A percentile compares a stretch with the other conserved stretches of the same genome.
These are phyloP conservation scores for Cytospora chrysosperma DNA, from an alignment of 2,329 filamentous ascomycete species.

Conservation along the genomic window DNA sequence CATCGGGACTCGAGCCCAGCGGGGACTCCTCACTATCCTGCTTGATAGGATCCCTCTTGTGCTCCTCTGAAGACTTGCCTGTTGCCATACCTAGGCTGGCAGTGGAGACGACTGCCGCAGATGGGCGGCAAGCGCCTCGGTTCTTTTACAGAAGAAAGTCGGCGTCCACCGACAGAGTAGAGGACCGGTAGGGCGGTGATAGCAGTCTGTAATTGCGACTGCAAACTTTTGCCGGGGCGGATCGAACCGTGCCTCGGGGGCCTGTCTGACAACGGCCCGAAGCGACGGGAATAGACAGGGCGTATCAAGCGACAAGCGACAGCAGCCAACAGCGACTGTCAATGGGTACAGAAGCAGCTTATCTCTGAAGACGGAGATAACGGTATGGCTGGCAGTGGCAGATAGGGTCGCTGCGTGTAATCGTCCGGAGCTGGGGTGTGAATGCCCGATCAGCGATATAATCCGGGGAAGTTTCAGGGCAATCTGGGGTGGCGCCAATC, in stretches of 20 bases:
- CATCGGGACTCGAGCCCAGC: conserved; percentile 57
- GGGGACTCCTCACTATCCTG: conserved; percentile 61
- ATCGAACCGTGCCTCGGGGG: conserved; percentile 16
- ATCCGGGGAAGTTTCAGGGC: conserved; percentile 30
- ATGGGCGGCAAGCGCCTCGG: conserved; percentile 42
- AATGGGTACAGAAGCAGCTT: conserved; percentile 2
- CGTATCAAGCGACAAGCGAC: conserved; percentile 5
- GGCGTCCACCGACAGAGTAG: conserved; percentile 13
- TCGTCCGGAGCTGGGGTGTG: conserved; percentile 24
- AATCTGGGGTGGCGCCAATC: conserved; percentile 39
- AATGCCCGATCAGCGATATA: conserved; percentile 30
- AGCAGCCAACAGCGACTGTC: neutral
- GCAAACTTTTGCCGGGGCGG: conserved; percentile 17
- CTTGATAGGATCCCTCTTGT: conserved; percentile 56
- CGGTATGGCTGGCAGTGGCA: conserved; percentile 18
- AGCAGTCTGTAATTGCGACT: conserved; percentile 13
- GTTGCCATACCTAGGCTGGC: conserved; percentile 56
- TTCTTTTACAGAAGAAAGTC: conserved; percentile 20
- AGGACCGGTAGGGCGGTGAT: conserved; percentile 3
- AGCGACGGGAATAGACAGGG: conserved; percentile 19
- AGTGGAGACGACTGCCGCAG: conserved; percentile 39
- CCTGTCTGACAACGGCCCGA: conserved; percentile 15
- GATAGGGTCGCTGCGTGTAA: conserved; percentile 16
- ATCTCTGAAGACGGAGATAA: conserved; percentile 16
- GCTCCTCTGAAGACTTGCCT: conserved; percentile 59